Base-by-base conservation (phyloP, 2,329 filamentous ascomycete genomes). In the Neopestalotiopsis clavispora region DNA sequence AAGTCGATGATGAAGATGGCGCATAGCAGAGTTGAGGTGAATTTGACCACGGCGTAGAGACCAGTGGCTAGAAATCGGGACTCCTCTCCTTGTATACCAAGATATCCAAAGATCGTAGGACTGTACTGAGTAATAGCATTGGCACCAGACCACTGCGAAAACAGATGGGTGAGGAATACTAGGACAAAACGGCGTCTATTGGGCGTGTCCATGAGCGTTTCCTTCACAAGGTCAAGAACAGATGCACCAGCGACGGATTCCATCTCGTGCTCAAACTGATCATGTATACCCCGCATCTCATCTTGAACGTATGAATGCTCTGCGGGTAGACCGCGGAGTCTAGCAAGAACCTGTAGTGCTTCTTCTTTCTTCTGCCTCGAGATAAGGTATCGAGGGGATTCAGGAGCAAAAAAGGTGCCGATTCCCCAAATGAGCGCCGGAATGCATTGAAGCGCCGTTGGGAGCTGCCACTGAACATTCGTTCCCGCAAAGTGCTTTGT, bases 51-150 rank as follows among this genome's bases (percentile, higher is more conserved):
- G 64, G 92, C 92, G 72, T 93, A 94, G 71, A 94, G 89, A 30
- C 92, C 92, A 0, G 92, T 94, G 0, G 91, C 92, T 32, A 86
- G 77, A 71, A 86, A 82, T 52, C 80, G 76, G 0, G 80, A 81
- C 74, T 81, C 83, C 62, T 82, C 83, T 13, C 84, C 84, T 1
- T 78, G 80, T 64, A 85, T 80, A 3, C 84, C 84, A 63, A 86
- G 80, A 58, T 80, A 82, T 71, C 82, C 86, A 84, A 94, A 93
- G 14, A 94, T 87, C 0, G 87, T 91, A 0, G 91, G 91, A 1
- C 83, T 86, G 79, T 92, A 93, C 80, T 94, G 94, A 82, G 94
- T 94, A 81, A 93, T 90, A 20, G 92, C 91, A 73, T 94, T 94
- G 20, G 45, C 62, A 7, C 62, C 30, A 72, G 72, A 20, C 78